Percentiles rank a stretch among this genome's conserved stretches.
Conservation (phyloP, 2,329 filamentous ascomycete species). For the Phaeoacremonium minimum region DNA sequence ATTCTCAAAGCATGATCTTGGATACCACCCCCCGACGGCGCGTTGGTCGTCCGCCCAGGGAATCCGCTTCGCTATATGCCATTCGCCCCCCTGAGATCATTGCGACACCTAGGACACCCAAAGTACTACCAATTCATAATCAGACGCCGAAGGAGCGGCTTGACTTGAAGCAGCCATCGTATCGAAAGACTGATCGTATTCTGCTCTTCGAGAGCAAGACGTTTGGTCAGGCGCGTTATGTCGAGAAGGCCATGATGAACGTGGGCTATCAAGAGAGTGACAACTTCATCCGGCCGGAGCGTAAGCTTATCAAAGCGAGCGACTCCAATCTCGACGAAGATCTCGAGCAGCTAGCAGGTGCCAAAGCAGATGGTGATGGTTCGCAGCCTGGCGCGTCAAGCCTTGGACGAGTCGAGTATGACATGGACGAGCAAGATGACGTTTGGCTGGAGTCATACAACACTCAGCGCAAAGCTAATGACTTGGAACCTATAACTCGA, state of each 20-base stretch:
- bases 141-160: slow-evolving; percentile 77
- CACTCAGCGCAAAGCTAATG: slow-evolving; percentile 65
- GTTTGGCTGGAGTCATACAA: slow-evolving; percentile 92
- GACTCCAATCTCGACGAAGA: slow-evolving; percentile 59
- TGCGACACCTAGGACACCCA: slow-evolving; percentile 50
- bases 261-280: slow-evolving; percentile 96
- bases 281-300: slow-evolving; percentile 74
- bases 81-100: slow-evolving; percentile 38
- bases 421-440: slow-evolving; percentile 99
- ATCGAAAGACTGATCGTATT: slow-evolving; percentile 75
- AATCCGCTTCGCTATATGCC: slow-evolving; percentile 49
- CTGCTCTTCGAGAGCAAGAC: slow-evolving; percentile 78
- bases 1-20: slow-evolving; percentile 13
- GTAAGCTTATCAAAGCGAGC: slow-evolving; percentile 61
- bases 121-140: slow-evolving; percentile 71
- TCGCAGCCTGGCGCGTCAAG: slow-evolving; percentile 37
- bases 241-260: slow-evolving; percentile 93
- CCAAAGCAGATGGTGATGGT: slow-evolving; percentile 55
- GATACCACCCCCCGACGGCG: slow-evolving; percentile 37
- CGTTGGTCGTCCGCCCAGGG: slow-evolving; percentile 41
- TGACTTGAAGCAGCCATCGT: slow-evolving; percentile 72
- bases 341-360: slow-evolving; percentile 36
- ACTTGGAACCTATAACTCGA: slow-evolving; percentile 79
- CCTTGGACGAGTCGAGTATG: slow-evolving; percentile 89
- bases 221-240: slow-evolving; percentile 81